Percentiles rank a stretch among this genome's conserved stretches.
phyloP scores from a whole-genome alignment of 805 yeast genomes.

The Candida krabiensis region DNA sequence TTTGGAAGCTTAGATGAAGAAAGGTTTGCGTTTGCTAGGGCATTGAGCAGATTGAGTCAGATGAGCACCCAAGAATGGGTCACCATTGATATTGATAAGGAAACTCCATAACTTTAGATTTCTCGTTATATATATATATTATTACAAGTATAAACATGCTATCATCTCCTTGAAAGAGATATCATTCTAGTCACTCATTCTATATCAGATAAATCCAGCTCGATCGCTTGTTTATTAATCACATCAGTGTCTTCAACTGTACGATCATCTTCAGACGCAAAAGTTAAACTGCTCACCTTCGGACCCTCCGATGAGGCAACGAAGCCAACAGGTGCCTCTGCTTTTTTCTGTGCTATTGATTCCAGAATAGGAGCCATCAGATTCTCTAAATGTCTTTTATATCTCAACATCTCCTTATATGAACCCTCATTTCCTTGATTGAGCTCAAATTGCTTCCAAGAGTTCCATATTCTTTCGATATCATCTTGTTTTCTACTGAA shows the following conservation, averaged over 20 bases:
- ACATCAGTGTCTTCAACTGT: constrained; percentile 2
- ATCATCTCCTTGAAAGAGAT: not conserved
- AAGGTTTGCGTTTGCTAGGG: constrained; percentile 94
- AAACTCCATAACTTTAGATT: no score
- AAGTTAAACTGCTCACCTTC: constrained; percentile 26
- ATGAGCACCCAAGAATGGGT: constrained; percentile 96
- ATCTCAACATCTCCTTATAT: constrained; percentile 70
- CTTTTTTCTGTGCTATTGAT: constrained; percentile 15
- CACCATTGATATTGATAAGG: constrained; percentile 43
- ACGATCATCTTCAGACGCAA: constrained; percentile 11
- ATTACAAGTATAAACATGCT: constrained; percentile 4
- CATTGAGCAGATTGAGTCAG: constrained; percentile 84
- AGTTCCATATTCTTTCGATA: constrained; percentile 49
- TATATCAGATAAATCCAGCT: constrained; percentile 44
- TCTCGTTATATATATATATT: no score
- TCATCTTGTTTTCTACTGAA: constrained; percentile 25
- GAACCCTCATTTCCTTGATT: constrained; percentile 67
- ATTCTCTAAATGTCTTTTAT: constrained; percentile 43
- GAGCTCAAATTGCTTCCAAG: constrained; percentile 77
- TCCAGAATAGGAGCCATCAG: constrained; percentile 22
- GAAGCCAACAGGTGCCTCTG: constrained; percentile 46
- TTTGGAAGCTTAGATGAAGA: constrained; percentile 89
- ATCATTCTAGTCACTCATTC: no score
- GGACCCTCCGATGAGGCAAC: constrained; percentile 42
- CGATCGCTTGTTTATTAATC: constrained; percentile 60